phyloP scores from a whole-genome alignment of 768 basidiomycete genomes.

The Fomitopsis serialis region DNA sequence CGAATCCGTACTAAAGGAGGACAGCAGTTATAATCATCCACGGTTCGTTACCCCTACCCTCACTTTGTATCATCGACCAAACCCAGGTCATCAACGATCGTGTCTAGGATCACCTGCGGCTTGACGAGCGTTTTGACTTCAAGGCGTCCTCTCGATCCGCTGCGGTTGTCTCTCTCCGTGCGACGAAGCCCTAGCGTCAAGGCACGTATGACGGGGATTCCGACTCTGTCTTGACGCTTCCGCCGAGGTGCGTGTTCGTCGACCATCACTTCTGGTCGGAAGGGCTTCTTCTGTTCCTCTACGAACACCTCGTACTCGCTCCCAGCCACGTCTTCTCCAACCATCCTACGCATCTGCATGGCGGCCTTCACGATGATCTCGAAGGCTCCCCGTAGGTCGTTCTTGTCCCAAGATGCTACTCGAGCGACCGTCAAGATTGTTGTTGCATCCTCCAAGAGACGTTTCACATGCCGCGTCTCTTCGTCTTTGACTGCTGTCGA shows the following conservation, averaged over 20 bases:
- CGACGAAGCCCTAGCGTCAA: constrained; percentile 4
- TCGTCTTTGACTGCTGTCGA: no score
- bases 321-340: constrained; percentile 11
- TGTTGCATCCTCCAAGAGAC: no score
- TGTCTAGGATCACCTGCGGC: constrained; percentile 2
- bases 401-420: no score
- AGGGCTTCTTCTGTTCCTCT: constrained; percentile 1
- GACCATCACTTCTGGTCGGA: constrained; percentile 2
- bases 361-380: constrained; percentile 7
- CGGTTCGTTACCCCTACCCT: no score
- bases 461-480: no score
- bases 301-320: constrained; percentile 12
- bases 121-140: neutral
- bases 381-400: neutral
- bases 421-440: neutral
- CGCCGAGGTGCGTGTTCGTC: constrained; percentile 1
- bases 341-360: constrained; percentile 11
- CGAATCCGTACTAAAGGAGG: no score
- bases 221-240: no score
- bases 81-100: constrained; percentile 1
- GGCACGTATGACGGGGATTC: neutral
- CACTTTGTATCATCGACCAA: no score
- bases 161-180: neutral
- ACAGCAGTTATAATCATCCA: no score
- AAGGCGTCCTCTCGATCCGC: no score